phyloP scores from a whole-genome alignment of 495 filamentous ascomycete species.

The Aeminium ludgeri region DNA sequence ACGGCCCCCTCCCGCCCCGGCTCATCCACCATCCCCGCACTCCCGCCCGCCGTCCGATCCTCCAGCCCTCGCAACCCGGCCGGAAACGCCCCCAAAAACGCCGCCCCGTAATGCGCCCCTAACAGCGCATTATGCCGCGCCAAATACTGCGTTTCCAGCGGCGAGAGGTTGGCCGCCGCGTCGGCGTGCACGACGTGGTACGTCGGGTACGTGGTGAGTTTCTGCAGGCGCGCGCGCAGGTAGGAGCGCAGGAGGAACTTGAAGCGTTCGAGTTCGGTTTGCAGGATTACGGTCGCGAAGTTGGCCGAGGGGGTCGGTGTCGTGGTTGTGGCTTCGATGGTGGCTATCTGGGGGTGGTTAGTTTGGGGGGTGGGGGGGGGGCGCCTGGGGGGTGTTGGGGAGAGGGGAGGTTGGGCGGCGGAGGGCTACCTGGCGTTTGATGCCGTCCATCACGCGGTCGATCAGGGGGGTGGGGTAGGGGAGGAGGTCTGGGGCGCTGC shows the following conservation, averaged over 20 bases:
- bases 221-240: slow-evolving; percentile 66
- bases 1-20: slow-evolving; percentile 71
- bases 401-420: no score
- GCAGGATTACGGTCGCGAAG: slow-evolving; percentile 82
- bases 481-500: slow-evolving; percentile 70
- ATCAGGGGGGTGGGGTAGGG: slow-evolving; percentile 48
- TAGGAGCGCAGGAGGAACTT: slow-evolving; percentile 81
- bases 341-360: slow-evolving; percentile 22
- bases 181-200: slow-evolving; percentile 26
- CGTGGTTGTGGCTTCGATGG: slow-evolving; percentile 32
- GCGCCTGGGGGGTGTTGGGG: slow-evolving; percentile 35
- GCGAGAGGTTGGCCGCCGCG: slow-evolving; percentile 45
- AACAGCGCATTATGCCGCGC: slow-evolving; percentile 66
- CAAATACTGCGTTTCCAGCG: slow-evolving; percentile 58
- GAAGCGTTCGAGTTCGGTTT: slow-evolving; percentile 87
- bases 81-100: slow-evolving; percentile 72
- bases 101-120: slow-evolving; percentile 60
- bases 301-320: slow-evolving; percentile 74
- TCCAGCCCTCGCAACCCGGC: slow-evolving; percentile 59
- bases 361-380: no score
- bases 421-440: slow-evolving; percentile 49
- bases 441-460: slow-evolving; percentile 61
- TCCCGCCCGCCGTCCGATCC: slow-evolving; percentile 74
- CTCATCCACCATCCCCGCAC: slow-evolving; percentile 79
- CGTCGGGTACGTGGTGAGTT: slow-evolving; percentile 45